Conservation (phyloP, 2,329 filamentous ascomycete species). For the Claviceps citrina region DNA sequence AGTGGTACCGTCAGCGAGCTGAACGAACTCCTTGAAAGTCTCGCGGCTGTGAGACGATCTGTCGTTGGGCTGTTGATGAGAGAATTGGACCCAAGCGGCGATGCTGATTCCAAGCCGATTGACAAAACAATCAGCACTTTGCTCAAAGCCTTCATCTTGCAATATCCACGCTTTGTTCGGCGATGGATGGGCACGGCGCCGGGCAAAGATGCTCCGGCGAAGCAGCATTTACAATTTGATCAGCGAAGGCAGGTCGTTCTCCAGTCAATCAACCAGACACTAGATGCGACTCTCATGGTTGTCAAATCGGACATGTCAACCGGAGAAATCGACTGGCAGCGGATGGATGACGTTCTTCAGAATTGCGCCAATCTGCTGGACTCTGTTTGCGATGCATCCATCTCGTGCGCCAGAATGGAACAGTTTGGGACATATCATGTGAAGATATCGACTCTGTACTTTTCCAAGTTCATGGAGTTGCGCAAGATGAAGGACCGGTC, state of each 20-base stretch:
- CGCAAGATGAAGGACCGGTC: conserved; percentile 27
- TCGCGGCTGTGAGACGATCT: conserved; percentile 40
- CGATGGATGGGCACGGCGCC: conserved; percentile 48
- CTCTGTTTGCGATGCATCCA: conserved; percentile 28
- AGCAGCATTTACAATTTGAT: conserved; percentile 45
- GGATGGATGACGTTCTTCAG: conserved; percentile 40
- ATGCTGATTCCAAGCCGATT: conserved; percentile 5
- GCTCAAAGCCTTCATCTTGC: conserved; percentile 41
- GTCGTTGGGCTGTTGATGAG: conserved; percentile 32
- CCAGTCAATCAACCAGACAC: conserved; percentile 36
- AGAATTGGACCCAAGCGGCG: conserved; percentile 10
- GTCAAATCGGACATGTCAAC: conserved; percentile 37
- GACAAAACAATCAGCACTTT: conserved; percentile 17
- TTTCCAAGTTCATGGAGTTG: conserved; percentile 41
- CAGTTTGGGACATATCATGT: conserved; percentile 36
- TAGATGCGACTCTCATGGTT: conserved; percentile 46
- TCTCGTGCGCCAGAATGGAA: conserved; percentile 16
- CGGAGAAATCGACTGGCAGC: conserved; percentile 34
- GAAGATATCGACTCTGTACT: conserved; percentile 59
- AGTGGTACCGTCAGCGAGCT: conserved; percentile 44
- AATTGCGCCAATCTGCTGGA: conserved; percentile 41
- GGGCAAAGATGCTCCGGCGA: conserved; percentile 33
- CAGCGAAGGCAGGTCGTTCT: conserved; percentile 39
- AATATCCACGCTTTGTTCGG: conserved; percentile 43
- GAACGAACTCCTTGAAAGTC: conserved; percentile 42